Evolutionary conservation across 352 stramenopile genomes (phyloP).

Genomic region (Globisporangium paroecandrum): DNA sequence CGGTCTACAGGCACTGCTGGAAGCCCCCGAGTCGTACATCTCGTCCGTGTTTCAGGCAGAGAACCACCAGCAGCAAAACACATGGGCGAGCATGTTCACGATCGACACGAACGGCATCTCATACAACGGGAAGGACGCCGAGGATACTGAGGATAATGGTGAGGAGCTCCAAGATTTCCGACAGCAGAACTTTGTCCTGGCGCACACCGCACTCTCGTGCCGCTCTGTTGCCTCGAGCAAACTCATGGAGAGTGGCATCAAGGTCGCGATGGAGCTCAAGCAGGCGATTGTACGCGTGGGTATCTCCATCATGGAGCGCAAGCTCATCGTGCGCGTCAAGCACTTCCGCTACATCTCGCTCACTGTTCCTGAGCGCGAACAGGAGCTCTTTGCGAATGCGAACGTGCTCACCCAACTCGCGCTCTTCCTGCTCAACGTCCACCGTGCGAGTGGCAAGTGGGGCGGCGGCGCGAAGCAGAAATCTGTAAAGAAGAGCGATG

Average conservation of each 20-base stretch:
- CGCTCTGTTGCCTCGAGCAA: conserved; percentile 62
- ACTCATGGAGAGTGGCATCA: conserved; percentile 92
- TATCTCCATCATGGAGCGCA: conserved; percentile 94
- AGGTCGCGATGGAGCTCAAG: conserved; percentile 94
- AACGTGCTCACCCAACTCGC: conserved; percentile 92
- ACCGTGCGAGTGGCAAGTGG: conserved; percentile 94
- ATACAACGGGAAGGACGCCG: conserved; percentile 6
- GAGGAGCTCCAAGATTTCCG: conserved; percentile 52
- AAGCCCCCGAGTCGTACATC: conserved; percentile 80
- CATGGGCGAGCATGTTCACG: conserved; percentile 37
- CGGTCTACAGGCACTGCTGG: conserved; percentile 91
- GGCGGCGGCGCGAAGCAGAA: conserved; percentile 43
- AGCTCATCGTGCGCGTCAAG: conserved; percentile 92
- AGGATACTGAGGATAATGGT: conserved; percentile 19
- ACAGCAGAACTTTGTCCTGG: conserved; percentile 80
- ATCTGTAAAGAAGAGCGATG: conserved; percentile 27
- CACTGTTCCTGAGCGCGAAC: conserved; percentile 76
- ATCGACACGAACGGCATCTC: conserved; percentile 35
- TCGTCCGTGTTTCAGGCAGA: conserved; percentile 59
- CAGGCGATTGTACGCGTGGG: conserved; percentile 92
- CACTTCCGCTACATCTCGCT: conserved; percentile 97
- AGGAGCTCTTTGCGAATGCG: conserved; percentile 91
- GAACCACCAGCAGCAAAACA: conserved; percentile 51
- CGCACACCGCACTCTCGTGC: conserved; percentile 67
- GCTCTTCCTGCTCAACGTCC: conserved; percentile 93